These are phyloP conservation scores for Rutstroemia sp. DNA, from an alignment of 2,329 filamentous ascomycete species.

Conservation along the genomic window DNA sequence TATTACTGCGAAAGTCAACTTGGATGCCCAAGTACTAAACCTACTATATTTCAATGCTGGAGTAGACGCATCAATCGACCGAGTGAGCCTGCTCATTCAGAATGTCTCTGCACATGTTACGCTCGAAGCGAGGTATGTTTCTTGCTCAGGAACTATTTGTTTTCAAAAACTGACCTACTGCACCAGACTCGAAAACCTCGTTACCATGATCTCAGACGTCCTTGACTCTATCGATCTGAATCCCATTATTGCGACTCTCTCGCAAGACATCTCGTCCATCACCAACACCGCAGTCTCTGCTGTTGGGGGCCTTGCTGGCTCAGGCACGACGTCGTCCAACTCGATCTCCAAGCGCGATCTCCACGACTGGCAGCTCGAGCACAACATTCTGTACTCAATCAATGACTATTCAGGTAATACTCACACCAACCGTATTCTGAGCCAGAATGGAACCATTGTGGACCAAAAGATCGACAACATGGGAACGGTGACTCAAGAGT, in stretches of 20 bases:
- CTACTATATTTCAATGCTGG: too few relatives aligned
- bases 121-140: too few relatives aligned
- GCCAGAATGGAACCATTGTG: constrained; percentile 46
- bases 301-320: too few relatives aligned
- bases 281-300: constrained; percentile 34
- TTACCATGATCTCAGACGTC: constrained; percentile 51
- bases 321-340: constrained; percentile 10
- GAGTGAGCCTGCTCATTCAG: too few relatives aligned
- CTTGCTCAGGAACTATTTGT: constrained; percentile 35
- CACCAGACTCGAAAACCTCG: constrained; percentile 51
- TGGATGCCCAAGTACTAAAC: too few relatives aligned
- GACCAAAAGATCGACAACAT: constrained; percentile 33
- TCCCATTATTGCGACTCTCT: constrained; percentile 48
- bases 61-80: too few relatives aligned
- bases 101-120: too few relatives aligned
- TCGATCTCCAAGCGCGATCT: constrained; percentile 15
- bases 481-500: too few relatives aligned
- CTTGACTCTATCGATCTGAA: constrained; percentile 53
- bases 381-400: constrained; percentile 53
- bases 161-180: constrained; percentile 46
- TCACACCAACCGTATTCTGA: constrained; percentile 49
- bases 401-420: constrained; percentile 51
- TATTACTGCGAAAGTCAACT: too few relatives aligned
- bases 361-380: constrained; percentile 37
- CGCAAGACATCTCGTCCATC: constrained; percentile 40